phyloP scores from a whole-genome alignment of 1,139 yeast genomes.

The Nakaseomyces bracarensis region DNA sequence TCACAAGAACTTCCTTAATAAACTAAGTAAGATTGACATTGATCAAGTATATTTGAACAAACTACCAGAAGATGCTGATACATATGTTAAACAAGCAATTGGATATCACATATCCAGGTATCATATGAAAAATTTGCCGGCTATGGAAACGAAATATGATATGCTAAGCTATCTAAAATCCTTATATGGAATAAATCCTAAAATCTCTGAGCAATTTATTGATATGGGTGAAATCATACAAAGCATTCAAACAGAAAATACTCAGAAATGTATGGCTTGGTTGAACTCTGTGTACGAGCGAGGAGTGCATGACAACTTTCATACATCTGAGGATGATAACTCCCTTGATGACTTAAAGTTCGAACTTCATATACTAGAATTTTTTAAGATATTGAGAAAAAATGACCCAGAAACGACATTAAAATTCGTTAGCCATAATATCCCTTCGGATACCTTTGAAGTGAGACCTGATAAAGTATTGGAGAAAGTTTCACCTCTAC shows the following conservation, averaged over 20 bases:
- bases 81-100: conserved; percentile 23
- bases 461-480: conserved; percentile 11
- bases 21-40: conserved; percentile 32
- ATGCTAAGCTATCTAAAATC: conserved; percentile 20
- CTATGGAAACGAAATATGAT: conserved; percentile 12
- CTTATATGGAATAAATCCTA: conserved; percentile 20
- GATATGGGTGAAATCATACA: conserved; percentile 25
- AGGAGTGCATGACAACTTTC: not conserved
- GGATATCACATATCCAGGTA: conserved; percentile 28
- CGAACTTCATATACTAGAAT: conserved; percentile 23
- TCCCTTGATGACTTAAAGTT: conserved; percentile 12
- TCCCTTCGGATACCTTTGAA: conserved; percentile 9
- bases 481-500: conserved; percentile 19
- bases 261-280: conserved; percentile 24
- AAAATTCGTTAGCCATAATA: conserved; percentile 14
- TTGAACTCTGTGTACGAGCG: conserved; percentile 7
- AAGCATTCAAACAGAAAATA: conserved; percentile 21
- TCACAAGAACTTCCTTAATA: conserved; percentile 30
- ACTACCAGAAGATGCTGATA: conserved; percentile 22
- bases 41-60: conserved; percentile 36
- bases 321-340: not conserved
- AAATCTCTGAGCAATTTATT: conserved; percentile 18
- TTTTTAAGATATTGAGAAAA: conserved; percentile 18
- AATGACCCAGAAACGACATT: conserved; percentile 19
- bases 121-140: conserved; percentile 19